Conservation (phyloP, 2,329 filamentous ascomycete genomes). For the Pezicula carpinea region DNA sequence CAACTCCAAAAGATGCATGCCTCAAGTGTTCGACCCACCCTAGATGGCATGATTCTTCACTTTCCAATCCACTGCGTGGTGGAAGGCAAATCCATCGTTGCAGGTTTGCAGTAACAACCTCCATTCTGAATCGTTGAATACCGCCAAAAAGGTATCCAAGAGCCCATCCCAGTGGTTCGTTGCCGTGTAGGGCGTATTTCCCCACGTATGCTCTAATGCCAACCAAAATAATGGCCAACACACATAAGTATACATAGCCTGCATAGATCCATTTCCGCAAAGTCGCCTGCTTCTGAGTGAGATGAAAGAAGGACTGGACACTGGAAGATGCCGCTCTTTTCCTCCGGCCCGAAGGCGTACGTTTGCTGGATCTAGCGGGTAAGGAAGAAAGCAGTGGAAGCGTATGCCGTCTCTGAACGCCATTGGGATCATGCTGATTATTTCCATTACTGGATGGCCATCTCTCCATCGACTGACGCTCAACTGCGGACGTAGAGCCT, state of each 20-base stretch:
- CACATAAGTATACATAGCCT: conserved; percentile 66
- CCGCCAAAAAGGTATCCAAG: conserved; percentile 86
- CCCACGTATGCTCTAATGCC: conserved; percentile 69
- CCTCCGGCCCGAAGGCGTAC: conserved; percentile 58
- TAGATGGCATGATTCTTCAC: conserved; percentile 38
- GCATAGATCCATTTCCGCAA: conserved; percentile 82
- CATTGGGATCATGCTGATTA: conserved; percentile 6
- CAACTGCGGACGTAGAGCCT: conserved; percentile 20
- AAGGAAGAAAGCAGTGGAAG: conserved; percentile 39
- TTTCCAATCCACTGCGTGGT: conserved; percentile 28
- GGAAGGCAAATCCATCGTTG: conserved; percentile 75
- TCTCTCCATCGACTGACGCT: conserved; percentile 10
- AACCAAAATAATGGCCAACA: conserved; percentile 61
- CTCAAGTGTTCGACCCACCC: conserved; percentile 66
- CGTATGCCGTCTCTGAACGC: conserved; percentile 40
- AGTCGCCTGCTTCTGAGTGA: conserved; percentile 74
- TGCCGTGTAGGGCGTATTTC: conserved; percentile 58
- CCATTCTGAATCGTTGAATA: conserved; percentile 63
- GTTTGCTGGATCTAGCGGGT: conserved; percentile 28
- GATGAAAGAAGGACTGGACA: conserved; percentile 68
- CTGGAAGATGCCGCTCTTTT: conserved; percentile 62
- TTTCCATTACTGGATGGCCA: conserved; percentile 2
- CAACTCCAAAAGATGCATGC: conserved; percentile 60
- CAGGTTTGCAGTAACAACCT: conserved; percentile 63
- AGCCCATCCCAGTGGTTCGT: conserved; percentile 90